phyloP scores from a whole-genome alignment of 345 rosid species.

The Populus nigra region DNA sequence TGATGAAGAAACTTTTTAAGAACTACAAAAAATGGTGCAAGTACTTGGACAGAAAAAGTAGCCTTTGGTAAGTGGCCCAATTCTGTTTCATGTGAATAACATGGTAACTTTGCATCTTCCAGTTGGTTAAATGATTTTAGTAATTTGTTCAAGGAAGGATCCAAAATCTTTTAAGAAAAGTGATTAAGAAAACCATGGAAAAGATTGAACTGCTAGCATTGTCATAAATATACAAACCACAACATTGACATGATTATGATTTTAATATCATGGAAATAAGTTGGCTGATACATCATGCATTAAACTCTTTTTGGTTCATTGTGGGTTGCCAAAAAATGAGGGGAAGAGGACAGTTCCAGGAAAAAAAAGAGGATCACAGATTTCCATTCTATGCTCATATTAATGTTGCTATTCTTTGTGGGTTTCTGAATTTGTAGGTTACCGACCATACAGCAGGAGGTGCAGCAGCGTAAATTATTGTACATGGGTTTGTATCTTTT shows the following conservation, averaged over 20 bases:
- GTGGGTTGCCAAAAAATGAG: not conserved
- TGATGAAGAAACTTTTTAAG: slow-evolving; percentile 99
- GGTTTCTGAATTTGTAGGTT: slow-evolving; percentile 53
- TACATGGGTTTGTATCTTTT: slow-evolving; percentile 96
- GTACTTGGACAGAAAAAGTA: slow-evolving; percentile 90
- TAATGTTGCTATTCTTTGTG: not conserved
- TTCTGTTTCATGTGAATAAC: not conserved
- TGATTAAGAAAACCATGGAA: not conserved
- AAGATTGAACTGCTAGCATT: not conserved
- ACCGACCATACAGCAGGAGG: slow-evolving; percentile 99
- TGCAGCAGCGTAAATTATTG: slow-evolving; percentile 91
- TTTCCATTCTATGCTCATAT: not conserved
- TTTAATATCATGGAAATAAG: not conserved
- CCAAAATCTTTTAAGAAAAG: not conserved
- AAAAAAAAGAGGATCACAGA: not conserved
- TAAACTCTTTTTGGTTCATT: not conserved
- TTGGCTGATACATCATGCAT: not conserved
- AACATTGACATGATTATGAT: not conserved
- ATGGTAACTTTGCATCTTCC: slow-evolving; percentile 1
- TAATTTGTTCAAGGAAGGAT: not conserved
- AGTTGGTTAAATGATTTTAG: not conserved
- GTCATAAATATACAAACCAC: not conserved
- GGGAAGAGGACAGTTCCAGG: not conserved
- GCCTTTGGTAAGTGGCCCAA: slow-evolving; percentile 75
- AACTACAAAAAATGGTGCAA: slow-evolving; percentile 99